Base-by-base conservation (phyloP, 2,329 filamentous ascomycete species). In the Cladosporium sp. region DNA sequence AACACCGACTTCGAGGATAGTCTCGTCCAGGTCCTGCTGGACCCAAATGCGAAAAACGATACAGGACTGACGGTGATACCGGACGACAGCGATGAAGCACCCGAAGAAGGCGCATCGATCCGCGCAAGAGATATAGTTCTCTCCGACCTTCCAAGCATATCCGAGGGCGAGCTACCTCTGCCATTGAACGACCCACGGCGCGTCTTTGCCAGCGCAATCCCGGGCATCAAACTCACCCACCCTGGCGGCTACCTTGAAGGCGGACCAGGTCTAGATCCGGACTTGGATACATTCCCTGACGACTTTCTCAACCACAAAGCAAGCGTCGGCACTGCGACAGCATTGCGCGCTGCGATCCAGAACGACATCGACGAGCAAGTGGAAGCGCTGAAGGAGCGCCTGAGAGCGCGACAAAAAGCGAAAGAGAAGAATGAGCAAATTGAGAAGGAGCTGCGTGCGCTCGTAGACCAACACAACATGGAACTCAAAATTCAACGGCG, bases 161-260 rank as follows among this genome's bases (percentile, higher is more conserved):
- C 44, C 37, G 59, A 58, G 59, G 51, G 68, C 20, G 61, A 65
- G 7, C 65, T 76, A 4, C 74, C 74, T 13, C 62, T 77, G 6
- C 65, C 71, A 7, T 61, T 76, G 9, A 56, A 64, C 40, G 73
- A 75, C 18, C 57, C 67, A 1, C 67, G 73, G 2, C 70, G 74
- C 24, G 70, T 67, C 11, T 70, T 71, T 60, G 57, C 68, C 32
- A 70, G 67, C 20, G 64, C 68, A 7, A 62, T 76, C n/a, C 68
- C 72, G 0, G 73, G 72, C 24, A 53, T 77, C 11, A 63, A 64
- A 29, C 67, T 76, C 47, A 77, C 74, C 0, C 73, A 76, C 54
- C 64, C 65, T 2, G 67, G 69, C 8, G 74, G 74, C n/a, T 73
- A 72, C 39, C 62, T 74, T 22, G 73, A 74, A 39, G 74, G 74